These are phyloP conservation scores for Cystobasidium sp. DNA, from an alignment of 1,284 basidiomycete species.

Conservation along the genomic window DNA sequence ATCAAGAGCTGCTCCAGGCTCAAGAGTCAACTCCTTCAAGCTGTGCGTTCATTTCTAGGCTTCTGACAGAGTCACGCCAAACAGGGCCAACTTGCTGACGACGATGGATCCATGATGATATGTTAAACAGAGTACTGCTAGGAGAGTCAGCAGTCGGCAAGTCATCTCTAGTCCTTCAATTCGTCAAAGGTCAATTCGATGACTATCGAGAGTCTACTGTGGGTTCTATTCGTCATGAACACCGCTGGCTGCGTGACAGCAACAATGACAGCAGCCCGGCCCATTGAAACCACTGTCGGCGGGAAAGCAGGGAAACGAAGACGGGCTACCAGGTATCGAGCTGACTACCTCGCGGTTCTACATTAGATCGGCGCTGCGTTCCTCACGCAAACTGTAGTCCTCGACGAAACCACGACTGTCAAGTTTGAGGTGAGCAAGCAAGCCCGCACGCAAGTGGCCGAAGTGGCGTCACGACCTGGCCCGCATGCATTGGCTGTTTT, in stretches of 20 bases:
- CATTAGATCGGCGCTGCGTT: conserved; percentile 73
- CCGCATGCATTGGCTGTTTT: background rate
- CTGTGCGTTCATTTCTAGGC: conserved; percentile 20
- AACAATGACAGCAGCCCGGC: background rate
- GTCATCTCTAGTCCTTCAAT: conserved; percentile 91
- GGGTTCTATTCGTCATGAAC: conserved; percentile 1
- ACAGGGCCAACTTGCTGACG: conserved; percentile 14
- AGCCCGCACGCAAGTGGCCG: background rate
- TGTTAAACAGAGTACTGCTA: conserved; percentile 55
- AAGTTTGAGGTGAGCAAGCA: conserved; percentile 74
- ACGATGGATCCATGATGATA: background rate
- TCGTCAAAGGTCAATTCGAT: conserved; percentile 97
- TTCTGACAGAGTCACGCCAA: background rate
- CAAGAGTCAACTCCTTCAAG: conserved; percentile 43
- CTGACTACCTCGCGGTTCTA: background rate
- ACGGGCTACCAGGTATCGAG: background rate
- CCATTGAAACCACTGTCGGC: background rate
- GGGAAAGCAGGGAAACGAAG: background rate
- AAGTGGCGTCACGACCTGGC: conserved; percentile 13
- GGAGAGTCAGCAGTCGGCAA: conserved; percentile 98
- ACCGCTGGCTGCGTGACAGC: conserved; percentile 7
- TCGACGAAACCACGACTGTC: conserved; percentile 86
- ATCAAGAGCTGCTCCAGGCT: conserved; percentile 30
- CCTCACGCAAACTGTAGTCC: conserved; percentile 89
- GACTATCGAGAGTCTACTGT: conserved; percentile 76